Evolutionary conservation across 768 basidiomycete genomes (phyloP), one percentile per base, ranked within the genome.

Genomic region (Suillus cothurnatus): DNA sequence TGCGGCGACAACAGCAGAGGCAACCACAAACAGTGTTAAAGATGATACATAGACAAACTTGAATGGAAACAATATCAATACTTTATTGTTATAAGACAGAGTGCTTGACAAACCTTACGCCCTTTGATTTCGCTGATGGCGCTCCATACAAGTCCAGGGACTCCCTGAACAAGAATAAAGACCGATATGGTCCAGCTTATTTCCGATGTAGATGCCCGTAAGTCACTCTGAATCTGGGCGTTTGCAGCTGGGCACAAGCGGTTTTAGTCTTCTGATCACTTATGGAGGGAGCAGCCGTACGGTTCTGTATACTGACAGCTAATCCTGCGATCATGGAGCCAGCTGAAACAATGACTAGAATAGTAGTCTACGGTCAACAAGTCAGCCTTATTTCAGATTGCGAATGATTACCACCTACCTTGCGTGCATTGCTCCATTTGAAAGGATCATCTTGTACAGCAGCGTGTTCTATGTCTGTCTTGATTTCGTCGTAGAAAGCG

Each of bases 101-200:
- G 57, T 28, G n/a, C n/a, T 31, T 15, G 9, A 21, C 79, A 31
- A 65, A 86, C 86, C 79, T 86, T 91, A 43, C 91, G 78, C 5
- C 91, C 91, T 68, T 85, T 86, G n/a, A 92, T 82, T 74, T 93
- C 91, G 63, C 87, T 88, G 28, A 91, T 76, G 0, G 86, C 81
- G 62, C 80, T 82, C 90, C 90, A 91, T 1, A 88, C 34, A 28
- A 89, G 67, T 0, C 90, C 91, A 49, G 85, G 74, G 15, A 79
- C 72, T 1, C 93, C 93, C 74, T 94, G 93, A 4, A 89, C 67
- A 3, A 90, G 78, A 61, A 93, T 90, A 74, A 88, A 94, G 15
- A 92, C 66, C 0, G 92, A 89, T 23, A 93, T 75, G 64, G 84
- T 89, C 72, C 86, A 79, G 58, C 90, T 89, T 64, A 95, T 88